Percentiles rank a stretch among this genome's conserved stretches.
phyloP scores from a whole-genome alignment of 1,284 basidiomycete genomes.

The Ceratobasidium papillatum region DNA sequence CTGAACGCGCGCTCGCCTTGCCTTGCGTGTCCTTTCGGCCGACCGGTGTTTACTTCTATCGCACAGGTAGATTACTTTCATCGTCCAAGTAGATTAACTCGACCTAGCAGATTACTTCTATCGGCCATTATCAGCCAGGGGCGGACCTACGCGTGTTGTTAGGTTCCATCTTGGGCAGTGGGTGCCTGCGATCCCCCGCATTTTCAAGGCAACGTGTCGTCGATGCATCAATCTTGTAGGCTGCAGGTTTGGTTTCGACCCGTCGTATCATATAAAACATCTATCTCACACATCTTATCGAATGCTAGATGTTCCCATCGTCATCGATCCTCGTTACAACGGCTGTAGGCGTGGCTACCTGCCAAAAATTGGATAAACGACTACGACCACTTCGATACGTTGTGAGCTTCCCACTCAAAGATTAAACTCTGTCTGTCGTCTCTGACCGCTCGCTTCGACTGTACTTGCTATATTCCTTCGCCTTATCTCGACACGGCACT shows the following conservation, averaged over 20 bases:
- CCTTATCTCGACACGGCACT: conserved; percentile 19
- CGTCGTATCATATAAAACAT: conserved; percentile 1
- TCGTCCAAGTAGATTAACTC: not conserved
- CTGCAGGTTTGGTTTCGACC: not conserved
- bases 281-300: conserved; percentile 26
- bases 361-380: not conserved
- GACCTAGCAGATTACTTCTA: no score
- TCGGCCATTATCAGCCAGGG: not conserved
- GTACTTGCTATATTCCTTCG: not conserved
- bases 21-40: not conserved
- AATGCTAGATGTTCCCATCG: not conserved
- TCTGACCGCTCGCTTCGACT: not conserved
- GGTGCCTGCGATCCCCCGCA: conserved; percentile 19
- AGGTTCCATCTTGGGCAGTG: not conserved
- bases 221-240: conserved; percentile 1
- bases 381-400: not conserved
- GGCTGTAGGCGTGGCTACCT: not conserved
- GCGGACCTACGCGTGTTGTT: not conserved
- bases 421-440: conserved; percentile 12
- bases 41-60: not conserved
- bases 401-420: not conserved
- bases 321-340: conserved; percentile 22
- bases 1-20: conserved; percentile 19
- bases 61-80: not conserved
- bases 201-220: conserved; percentile 1